phyloP scores from a whole-genome alignment of 306 rosid genomes.

The Prunus salicina region DNA sequence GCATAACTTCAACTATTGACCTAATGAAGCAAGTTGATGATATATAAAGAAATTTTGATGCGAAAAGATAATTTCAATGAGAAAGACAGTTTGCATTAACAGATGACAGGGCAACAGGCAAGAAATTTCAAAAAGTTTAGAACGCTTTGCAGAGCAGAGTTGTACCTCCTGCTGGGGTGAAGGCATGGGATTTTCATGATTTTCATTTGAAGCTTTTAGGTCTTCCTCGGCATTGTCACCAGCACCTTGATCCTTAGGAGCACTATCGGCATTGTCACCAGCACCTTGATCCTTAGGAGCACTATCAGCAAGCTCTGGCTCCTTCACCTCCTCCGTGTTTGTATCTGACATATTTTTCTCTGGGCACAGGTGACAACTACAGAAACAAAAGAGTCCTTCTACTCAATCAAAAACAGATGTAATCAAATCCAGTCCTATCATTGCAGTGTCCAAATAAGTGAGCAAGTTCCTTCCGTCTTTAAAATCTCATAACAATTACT shows the following conservation, averaged over 20 bases:
- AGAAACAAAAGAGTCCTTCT: slow-evolving; percentile 16
- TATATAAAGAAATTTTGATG: background rate
- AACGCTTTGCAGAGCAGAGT: slow-evolving; percentile 5
- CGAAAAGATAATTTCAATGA: background rate
- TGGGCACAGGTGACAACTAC: slow-evolving; percentile 17
- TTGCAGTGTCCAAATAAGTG: background rate
- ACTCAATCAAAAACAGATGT: slow-evolving; percentile 2
- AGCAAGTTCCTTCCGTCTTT: background rate
- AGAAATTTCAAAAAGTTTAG: background rate
- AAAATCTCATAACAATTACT: background rate
- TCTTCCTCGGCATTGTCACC: slow-evolving; percentile 43
- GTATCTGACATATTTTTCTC: slow-evolving; percentile 53
- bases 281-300: slow-evolving; percentile 39
- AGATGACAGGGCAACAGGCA: background rate
- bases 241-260: slow-evolving; percentile 39
- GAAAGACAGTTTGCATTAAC: background rate
- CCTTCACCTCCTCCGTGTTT: slow-evolving; percentile 48
- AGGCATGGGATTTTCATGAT: slow-evolving; percentile 56
- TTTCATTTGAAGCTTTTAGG: slow-evolving; percentile 35
- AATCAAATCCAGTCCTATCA: background rate
- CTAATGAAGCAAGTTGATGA: slow-evolving; percentile 13
- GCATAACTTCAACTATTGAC: slow-evolving; percentile 7
- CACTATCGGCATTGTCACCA: slow-evolving; percentile 28
- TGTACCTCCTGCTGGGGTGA: slow-evolving; percentile 71
- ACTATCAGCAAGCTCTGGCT: slow-evolving; percentile 40